These are phyloP conservation scores for Chrysanthemum makinoi DNA, from an alignment of 129 eudicot genomes.

Conservation along the genomic window DNA sequence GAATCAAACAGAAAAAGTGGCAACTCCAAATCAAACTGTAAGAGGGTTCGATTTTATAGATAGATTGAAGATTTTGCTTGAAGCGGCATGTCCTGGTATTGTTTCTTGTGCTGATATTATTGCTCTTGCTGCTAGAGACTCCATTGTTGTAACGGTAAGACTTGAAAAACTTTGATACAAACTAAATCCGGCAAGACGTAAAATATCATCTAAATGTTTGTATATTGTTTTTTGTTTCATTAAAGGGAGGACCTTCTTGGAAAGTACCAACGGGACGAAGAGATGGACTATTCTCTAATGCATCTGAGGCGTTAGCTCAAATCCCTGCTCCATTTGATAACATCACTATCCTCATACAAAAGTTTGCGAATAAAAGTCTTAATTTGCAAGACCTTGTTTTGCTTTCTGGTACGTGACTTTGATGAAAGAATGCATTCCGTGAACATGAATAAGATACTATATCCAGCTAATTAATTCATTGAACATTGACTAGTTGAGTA, in stretches of 20 bases:
- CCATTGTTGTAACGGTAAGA: constrained; percentile 64
- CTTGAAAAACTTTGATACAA: not conserved
- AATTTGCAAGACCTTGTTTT: constrained; percentile 70
- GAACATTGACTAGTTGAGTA: too few relatives aligned
- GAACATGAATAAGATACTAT: too few relatives aligned
- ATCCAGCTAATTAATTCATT: too few relatives aligned
- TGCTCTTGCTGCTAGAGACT: constrained; percentile 74
- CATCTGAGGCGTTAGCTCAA: constrained; percentile 54
- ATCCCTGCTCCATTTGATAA: constrained; percentile 75
- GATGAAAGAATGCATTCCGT: too few relatives aligned
- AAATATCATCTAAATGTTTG: not conserved
- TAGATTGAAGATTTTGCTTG: constrained; percentile 58
- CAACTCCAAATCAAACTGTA: constrained; percentile 60
- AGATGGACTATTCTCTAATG: constrained; percentile 73
- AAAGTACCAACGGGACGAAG: constrained; percentile 85
- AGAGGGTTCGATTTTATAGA: constrained; percentile 79
- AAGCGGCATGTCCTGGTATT: constrained; percentile 79
- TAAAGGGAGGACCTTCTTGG: constrained; percentile 90
- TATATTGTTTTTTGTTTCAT: not conserved
- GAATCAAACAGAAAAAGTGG: constrained; percentile 69
- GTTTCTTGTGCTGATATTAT: constrained; percentile 90
- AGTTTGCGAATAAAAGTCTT: constrained; percentile 68
- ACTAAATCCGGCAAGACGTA: not conserved
- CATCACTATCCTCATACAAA: constrained; percentile 50
- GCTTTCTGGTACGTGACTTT: constrained; percentile 55